Percentiles rank a stretch among this genome's conserved stretches.
Evolutionary conservation across 768 basidiomycete species (phyloP).

Genomic region (Mycena leptocephala): DNA sequence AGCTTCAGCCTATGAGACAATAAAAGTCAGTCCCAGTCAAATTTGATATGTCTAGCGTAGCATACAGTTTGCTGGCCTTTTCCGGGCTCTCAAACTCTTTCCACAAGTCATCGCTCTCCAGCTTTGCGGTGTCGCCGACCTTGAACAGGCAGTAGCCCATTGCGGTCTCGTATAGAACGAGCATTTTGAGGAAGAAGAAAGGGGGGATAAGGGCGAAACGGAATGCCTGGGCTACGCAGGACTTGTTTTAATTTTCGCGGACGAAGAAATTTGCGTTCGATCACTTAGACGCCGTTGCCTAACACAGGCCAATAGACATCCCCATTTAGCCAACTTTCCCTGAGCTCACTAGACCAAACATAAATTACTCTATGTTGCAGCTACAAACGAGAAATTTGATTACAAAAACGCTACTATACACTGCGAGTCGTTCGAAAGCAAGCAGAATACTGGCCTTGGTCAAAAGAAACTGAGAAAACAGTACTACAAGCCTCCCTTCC

Average conservation of each 20-base stretch:
- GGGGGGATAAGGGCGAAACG: slow-evolving; percentile 11
- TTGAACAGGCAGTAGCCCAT: slow-evolving; percentile 99
- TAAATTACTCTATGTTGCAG: not conserved
- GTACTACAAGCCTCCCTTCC: not conserved
- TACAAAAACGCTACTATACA: slow-evolving; percentile 7
- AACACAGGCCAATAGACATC: not conserved
- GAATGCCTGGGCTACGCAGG: slow-evolving; percentile 27
- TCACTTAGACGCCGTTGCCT: not conserved
- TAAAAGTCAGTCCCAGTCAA: slow-evolving; percentile 7
- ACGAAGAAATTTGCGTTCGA: slow-evolving; percentile 24
- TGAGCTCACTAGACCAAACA: no score
- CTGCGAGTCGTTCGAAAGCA: not conserved
- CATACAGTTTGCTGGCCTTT: slow-evolving; percentile 93
- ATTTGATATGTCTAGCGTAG: slow-evolving; percentile 18
- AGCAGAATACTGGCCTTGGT: slow-evolving; percentile 2
- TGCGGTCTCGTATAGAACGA: slow-evolving; percentile 96
- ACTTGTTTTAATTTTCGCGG: slow-evolving; percentile 15
- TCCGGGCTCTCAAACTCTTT: slow-evolving; percentile 96
- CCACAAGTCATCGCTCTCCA: slow-evolving; percentile 89
- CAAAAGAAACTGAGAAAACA: not conserved
- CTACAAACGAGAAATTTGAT: slow-evolving; percentile 1
- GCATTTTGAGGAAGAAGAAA: slow-evolving; percentile 69
- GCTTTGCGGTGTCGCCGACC: slow-evolving; percentile 89
- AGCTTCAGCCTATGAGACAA: slow-evolving; percentile 82
- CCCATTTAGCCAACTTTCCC: not conserved